These are phyloP conservation scores for Sarocladium brachiariae DNA, from an alignment of 2,329 filamentous ascomycete genomes.

Conservation along the genomic window DNA sequence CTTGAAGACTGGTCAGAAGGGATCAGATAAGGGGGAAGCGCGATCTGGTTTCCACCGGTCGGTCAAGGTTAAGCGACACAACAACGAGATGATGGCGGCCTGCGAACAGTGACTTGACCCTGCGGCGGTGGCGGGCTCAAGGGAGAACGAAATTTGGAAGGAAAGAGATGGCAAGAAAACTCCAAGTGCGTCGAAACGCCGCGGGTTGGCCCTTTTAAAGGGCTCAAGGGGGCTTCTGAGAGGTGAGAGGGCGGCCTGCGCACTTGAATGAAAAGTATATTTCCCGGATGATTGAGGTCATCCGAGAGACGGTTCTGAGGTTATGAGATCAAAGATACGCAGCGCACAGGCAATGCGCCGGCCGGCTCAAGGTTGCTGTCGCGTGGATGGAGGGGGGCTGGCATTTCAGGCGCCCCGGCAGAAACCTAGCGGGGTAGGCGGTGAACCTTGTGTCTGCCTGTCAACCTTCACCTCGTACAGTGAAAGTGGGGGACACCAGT, in stretches of 20 bases:
- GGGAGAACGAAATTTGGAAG: too few species aligned
- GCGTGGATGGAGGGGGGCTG: background rate
- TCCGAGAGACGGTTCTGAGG: background rate
- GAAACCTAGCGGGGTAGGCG: background rate
- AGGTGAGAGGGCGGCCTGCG: background rate
- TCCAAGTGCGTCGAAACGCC: background rate
- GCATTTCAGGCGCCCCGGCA: background rate
- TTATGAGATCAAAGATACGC: background rate
- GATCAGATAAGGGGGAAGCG: background rate
- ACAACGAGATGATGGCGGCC: background rate
- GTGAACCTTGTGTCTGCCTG: background rate
- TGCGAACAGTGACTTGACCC: too few species aligned
- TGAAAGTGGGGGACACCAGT: too few species aligned
- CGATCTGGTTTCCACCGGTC: background rate
- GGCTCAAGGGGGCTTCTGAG: background rate
- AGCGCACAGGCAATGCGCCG: background rate
- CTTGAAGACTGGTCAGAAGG: background rate
- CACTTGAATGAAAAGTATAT: background rate
- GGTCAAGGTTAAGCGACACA: background rate
- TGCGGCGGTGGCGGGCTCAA: too few species aligned
- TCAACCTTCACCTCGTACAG: too few species aligned
- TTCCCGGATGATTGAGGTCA: background rate
- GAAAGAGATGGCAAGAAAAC: background rate
- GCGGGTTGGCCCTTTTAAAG: background rate
- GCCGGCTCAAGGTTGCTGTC: slow-evolving; percentile 5